Base-by-base conservation (phyloP, 305 asterid genomes). In the Fraxinus floribunda region DNA sequence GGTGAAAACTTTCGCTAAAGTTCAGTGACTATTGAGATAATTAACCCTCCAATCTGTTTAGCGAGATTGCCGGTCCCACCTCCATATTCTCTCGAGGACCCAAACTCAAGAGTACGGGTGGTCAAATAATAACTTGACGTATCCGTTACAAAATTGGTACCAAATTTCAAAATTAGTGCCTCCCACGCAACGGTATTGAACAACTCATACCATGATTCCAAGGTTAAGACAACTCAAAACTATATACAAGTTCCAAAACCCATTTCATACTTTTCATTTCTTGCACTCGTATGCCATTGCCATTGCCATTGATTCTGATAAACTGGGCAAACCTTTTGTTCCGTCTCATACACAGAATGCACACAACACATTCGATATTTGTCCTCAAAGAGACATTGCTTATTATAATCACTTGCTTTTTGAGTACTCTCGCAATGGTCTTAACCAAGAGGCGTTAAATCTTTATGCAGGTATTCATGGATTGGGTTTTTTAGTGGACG, bases 371-470 rank as follows among this genome's bases (percentile, higher is more conserved):
- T 88, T 92, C 75, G 99, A 92, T 82, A 86, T 87, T 92, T 64
- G 78, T 83, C 89, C 83, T 7, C 88, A 87, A 9, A 85, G 86
- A 84, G 95, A 89, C 52, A 76, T 82, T 80, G 87, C 94, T 72
- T 55, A 90, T 78, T 84, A 91, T 87, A 95, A 93, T 83, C 90
- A 84, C 83, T 80, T 92, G 84, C 88, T 95, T 7, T 93, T 94
- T 75, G 90, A 89, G 80, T 88, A 86, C 81, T 88, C 97, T 39
- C 91, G 98, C 77, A 82, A 85, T 36, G 86, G 87, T 77, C 85
- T 80, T 26, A 86, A 90, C 83, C 86, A 73, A 68, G 91, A 94
- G 30, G 97, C 98, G 1, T 77, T 89, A 60, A 86, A 83, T 76
- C 73, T 88, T n/a, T 95, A 90, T 77, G 86, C 84, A 24, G 46